phyloP scores from a whole-genome alignment of 768 basidiomycete genomes.

The Kwoniella sp. region DNA sequence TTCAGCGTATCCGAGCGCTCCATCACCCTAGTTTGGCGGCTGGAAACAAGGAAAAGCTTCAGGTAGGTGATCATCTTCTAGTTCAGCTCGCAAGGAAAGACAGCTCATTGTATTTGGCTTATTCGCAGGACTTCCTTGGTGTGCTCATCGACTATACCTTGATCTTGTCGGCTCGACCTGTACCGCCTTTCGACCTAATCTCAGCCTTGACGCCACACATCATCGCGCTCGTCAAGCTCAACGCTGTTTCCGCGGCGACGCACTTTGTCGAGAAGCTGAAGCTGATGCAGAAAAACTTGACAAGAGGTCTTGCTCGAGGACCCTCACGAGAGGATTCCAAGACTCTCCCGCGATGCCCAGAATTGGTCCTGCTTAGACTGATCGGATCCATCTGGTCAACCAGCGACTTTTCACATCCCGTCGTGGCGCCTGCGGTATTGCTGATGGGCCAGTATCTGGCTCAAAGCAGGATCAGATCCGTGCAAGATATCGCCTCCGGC shows the following conservation, averaged over 20 bases:
- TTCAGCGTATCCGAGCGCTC: conserved; percentile 85
- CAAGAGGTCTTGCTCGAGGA: conserved; percentile 74
- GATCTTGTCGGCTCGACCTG: conserved; percentile 68
- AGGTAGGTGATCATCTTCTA: conserved; percentile 62
- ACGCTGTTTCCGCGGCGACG: conserved; percentile 77
- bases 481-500: conserved; percentile 77
- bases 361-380: conserved; percentile 77
- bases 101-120: neutral
- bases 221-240: conserved; percentile 72
- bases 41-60: conserved; percentile 88
- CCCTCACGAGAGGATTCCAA: conserved; percentile 65
- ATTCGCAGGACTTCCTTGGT: conserved; percentile 71
- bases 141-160: conserved; percentile 88
- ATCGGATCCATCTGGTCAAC: conserved; percentile 87
- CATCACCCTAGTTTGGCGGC: conserved; percentile 90
- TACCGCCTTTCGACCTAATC: conserved; percentile 66
- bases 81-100: neutral
- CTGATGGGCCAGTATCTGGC: conserved; percentile 91
- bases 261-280: conserved; percentile 78
- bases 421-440: conserved; percentile 80
- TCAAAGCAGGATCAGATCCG: conserved; percentile 73
- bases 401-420: conserved; percentile 88
- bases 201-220: conserved; percentile 76
- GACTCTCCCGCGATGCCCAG: conserved; percentile 86
- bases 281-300: conserved; percentile 92